A percentile compares a stretch with the other conserved stretches of the same genome.
These are phyloP conservation scores for Sicyos baderoa DNA, from an alignment of 306 rosid species.

Conservation along the genomic window DNA sequence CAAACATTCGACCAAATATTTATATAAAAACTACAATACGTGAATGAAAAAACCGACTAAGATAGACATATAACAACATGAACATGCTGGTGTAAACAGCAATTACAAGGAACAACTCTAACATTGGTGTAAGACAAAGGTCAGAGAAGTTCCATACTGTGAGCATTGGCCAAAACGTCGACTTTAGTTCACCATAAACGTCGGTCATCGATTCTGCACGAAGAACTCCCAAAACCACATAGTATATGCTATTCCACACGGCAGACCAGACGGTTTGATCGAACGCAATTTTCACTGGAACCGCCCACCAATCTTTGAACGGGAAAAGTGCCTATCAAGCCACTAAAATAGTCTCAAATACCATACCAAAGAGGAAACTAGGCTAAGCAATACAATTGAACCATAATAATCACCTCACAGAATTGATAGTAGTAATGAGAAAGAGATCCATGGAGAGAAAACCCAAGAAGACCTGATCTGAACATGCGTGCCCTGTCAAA, in stretches of 20 bases:
- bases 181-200: constrained; percentile 54
- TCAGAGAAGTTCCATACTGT: constrained; percentile 49
- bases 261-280: constrained; percentile 92
- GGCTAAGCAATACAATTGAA: constrained; percentile 26
- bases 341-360: constrained; percentile 26
- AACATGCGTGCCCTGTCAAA: constrained; percentile 60
- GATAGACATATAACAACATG: not conserved
- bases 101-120: not conserved
- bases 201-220: constrained; percentile 50
- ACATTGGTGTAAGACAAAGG: not conserved
- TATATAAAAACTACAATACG: not conserved
- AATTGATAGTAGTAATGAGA: constrained; percentile 95
- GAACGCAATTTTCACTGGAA: constrained; percentile 85
- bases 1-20: not conserved
- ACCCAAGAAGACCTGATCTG: constrained; percentile 93
- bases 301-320: constrained; percentile 87
- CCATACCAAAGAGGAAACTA: constrained; percentile 21
- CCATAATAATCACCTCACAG: constrained; percentile 61
- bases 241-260: constrained; percentile 90
- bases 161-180: constrained; percentile 74
- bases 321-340: constrained; percentile 64
- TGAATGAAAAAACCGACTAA: not conserved
- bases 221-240: constrained; percentile 65
- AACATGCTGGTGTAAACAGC: not conserved
- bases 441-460: constrained; percentile 89